Base-by-base conservation (phyloP, 164 flowering plant species). In the Houttuynia cordata region DNA sequence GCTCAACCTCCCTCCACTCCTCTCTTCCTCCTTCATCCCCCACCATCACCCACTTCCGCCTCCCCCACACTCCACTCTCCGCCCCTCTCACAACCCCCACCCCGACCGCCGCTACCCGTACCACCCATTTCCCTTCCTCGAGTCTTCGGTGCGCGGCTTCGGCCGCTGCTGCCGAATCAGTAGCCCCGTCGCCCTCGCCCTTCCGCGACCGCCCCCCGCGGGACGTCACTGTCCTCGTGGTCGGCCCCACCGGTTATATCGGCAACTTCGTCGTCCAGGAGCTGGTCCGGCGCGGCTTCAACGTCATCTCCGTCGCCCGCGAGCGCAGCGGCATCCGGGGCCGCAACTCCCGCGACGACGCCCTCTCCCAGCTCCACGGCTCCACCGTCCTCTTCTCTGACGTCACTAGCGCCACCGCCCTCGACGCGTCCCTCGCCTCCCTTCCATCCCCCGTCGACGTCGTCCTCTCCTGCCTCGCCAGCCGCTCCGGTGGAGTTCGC, bases 171-270 rank as follows among this genome's bases (percentile, higher is more conserved):
- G 73, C 59, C 58, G 80, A 74, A 61, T 54, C 75, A 2, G 22
- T 68, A 39, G 53, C 76, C 1, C 20, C 73, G 42, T 9, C 68
- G 61, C 23, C 52, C 7, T 20, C 72, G 60, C 75, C 89, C 24
- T 88, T 84, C 76, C 79, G 89, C 57, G 61, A 42, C 76, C 84
- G 80, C 67, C 73, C 60, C 55, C 86, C 96, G 4, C 73, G 80
- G 65, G 88, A 88, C 39, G 73, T 86, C 55, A 91, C 83, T 64
- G 76, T 91, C 60, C 63, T 88, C 64, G 91, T 91, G 20, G 97
- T 86, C 68, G 97, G 97, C 51, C 82, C 96, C 51, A 88, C 98
- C 69, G 98, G 96, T 64, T 92, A 92, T 60, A 89, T 89, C 58
- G 98, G 98, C 7, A 89, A 81, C 58, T 92, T 85, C 70, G 96